Conservation (phyloP, 805 yeast species). For the Candida ortonii region DNA sequence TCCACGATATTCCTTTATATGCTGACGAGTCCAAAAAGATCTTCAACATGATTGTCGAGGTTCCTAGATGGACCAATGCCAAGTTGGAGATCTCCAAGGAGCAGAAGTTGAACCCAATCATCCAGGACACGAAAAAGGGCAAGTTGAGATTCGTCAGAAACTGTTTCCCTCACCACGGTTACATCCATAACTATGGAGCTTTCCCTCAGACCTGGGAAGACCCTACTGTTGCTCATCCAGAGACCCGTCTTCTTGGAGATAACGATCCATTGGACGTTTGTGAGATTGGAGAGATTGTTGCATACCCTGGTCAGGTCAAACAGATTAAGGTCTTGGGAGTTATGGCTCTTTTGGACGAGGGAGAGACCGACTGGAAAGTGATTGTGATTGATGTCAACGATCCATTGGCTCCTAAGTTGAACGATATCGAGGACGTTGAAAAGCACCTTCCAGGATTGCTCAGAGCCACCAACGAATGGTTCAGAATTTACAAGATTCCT, state of each 20-base stretch:
- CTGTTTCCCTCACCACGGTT: conserved; percentile 98
- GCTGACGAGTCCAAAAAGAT: conserved; percentile 92
- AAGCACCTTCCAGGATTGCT: conserved; percentile 87
- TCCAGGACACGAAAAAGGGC: conserved; percentile 97
- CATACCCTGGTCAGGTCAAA: conserved; percentile 69
- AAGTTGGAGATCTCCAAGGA: conserved; percentile 93
- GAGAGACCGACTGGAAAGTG: conserved; percentile 89
- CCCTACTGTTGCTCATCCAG: conserved; percentile 61
- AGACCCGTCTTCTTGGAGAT: conserved; percentile 71
- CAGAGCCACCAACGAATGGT: conserved; percentile 96
- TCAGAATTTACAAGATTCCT: conserved; percentile 95
- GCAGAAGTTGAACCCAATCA: conserved; percentile 80
- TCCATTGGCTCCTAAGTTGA: conserved; percentile 81
- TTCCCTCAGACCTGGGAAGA: conserved; percentile 95
- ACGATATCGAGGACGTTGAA: conserved; percentile 89
- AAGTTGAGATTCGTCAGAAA: conserved; percentile 93
- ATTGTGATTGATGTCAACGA: conserved; percentile 85
- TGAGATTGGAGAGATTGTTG: conserved; percentile 71
- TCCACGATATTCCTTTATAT: conserved; percentile 90
- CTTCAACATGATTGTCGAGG: conserved; percentile 80
- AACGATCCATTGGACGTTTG: conserved; percentile 85
- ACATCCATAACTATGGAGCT: conserved; percentile 97
- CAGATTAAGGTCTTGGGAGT: conserved; percentile 92
- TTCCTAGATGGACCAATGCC: conserved; percentile 98
- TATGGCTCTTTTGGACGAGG: conserved; percentile 91